Conservation (phyloP, 306 rosid genomes). For the Quercus wislizeni region DNA sequence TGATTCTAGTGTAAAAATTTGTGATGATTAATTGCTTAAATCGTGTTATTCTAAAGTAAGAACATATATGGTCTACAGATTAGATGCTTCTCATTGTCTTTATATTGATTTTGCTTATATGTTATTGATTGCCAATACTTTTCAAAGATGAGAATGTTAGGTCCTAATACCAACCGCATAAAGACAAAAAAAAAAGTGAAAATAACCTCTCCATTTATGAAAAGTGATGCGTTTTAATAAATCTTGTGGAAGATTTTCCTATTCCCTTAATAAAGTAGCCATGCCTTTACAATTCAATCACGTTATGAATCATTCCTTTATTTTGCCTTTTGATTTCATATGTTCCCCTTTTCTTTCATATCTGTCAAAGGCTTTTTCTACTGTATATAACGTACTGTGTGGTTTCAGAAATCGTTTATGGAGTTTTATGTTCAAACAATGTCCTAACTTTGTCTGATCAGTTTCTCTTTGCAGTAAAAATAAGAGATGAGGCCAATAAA, state of each 20-base stretch:
- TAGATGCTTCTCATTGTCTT: conserved; percentile 30
- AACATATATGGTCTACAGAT: conserved; percentile 32
- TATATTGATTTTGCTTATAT: conserved; percentile 27
- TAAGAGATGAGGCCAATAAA: background rate
- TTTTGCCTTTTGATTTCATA: conserved; percentile 4
- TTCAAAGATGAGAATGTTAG: conserved; percentile 27
- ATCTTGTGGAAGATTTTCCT: background rate
- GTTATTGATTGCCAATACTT: conserved; percentile 22
- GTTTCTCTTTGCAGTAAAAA: background rate
- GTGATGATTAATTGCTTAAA: background rate
- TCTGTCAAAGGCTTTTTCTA: background rate
- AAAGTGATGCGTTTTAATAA: background rate
- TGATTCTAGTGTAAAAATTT: background rate
- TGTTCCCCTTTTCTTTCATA: background rate
- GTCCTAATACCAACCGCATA: background rate
- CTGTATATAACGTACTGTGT: background rate
- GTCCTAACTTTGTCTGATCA: background rate
- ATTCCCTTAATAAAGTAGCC: background rate
- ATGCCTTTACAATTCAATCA: conserved; percentile 43
- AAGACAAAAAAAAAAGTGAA: background rate
- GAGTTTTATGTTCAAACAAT: background rate
- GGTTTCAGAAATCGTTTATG: background rate
- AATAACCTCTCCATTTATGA: conserved; percentile 18
- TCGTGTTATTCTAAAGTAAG: conserved; percentile 12
- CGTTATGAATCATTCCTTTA: conserved; percentile 36